Base-by-base conservation (phyloP, 2,329 filamentous ascomycete genomes). In the Pseudogymnoascus sp. region DNA sequence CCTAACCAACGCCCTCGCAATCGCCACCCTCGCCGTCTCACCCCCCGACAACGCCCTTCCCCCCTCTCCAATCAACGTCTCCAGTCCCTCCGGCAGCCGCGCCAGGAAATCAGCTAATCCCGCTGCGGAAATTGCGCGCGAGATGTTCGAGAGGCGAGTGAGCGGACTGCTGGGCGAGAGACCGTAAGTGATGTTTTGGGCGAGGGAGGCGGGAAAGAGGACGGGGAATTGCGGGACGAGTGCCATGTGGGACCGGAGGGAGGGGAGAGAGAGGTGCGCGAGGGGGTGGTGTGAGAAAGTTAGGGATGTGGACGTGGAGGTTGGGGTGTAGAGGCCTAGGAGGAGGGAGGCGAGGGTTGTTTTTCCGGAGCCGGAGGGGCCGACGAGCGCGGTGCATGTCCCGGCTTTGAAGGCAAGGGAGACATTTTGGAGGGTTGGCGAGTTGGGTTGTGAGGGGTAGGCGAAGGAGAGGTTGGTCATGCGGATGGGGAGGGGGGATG, bases 301-400 rank as follows among this genome's bases (percentile, higher is more conserved):
- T 8, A 77, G 72, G 4, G 62, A 62, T 14, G 74, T 75, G 63
- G 57, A 35, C 6, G 36, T 65, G 76, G 80, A 0, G 6, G 33
- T 65, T 1, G 71, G 72, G 33, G 66, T 80, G 66, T 94, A 91
- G 0, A 97, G 78, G 0, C 87, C 84, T 3, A 95, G 75, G 0
- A 97, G 77, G 0, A 97, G 75, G 0, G 88, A 83, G 0, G 88
- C 81, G 35, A 97, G 79, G 0, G 93, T 97, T 11, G 88, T 92
- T 75, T 99, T 97, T 0, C 94, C 93, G 14, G 88, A 90, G 0
- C 94, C 93, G 0, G 91, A 96, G 0, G 82, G 76, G 0, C 93
- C 92, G 2, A 95, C 91, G 15, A 97, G 84, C 1, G 90, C 91
- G 0, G 86, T 86, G 66, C 84, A 89, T 2, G 82, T 84, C 18